These are phyloP conservation scores for Boletellus emodensis DNA, from an alignment of 768 basidiomycete genomes.

Conservation along the genomic window DNA sequence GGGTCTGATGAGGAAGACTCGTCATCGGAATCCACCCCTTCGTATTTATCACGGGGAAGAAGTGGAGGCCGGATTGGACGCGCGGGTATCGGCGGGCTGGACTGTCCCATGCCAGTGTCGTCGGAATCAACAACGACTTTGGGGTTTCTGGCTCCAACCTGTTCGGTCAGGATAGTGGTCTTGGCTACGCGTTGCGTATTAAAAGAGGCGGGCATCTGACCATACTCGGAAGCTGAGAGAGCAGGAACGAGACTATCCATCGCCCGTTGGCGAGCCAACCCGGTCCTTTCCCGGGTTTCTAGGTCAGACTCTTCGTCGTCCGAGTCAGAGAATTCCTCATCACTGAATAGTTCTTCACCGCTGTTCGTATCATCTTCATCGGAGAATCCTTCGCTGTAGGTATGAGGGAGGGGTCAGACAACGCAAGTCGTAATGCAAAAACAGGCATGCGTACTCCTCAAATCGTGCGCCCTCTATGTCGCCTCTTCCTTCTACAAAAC, in stretches of 20 bases:
- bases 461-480: slow-evolving; percentile 86
- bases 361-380: slow-evolving; percentile 48
- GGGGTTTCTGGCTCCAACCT: slow-evolving; percentile 24
- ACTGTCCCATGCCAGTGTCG: slow-evolving; percentile 2
- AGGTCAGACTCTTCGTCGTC: slow-evolving; percentile 39
- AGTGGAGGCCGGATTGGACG: slow-evolving; percentile 71
- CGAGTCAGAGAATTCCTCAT: slow-evolving; percentile 44
- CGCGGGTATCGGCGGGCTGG: slow-evolving; percentile 20
- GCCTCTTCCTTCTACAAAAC: slow-evolving; percentile 89
- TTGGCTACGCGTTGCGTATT: slow-evolving; percentile 67
- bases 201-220: slow-evolving; percentile 74
- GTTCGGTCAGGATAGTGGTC: slow-evolving; percentile 41
- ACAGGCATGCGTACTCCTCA: slow-evolving; percentile 60
- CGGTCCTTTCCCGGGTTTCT: slow-evolving; percentile 25
- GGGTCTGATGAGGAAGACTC: slow-evolving; percentile 67
- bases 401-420: slow-evolving; percentile 1
- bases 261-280: slow-evolving; percentile 51
- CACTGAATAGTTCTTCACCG: slow-evolving; percentile 35
- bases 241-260: slow-evolving; percentile 82
- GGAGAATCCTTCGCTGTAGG: slow-evolving; percentile 58
- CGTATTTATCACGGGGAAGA: slow-evolving; percentile 77
- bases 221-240: slow-evolving; percentile 81
- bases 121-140: neutral
- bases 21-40: slow-evolving; percentile 92
- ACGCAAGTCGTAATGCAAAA: neutral